These are phyloP conservation scores for Neonectria coccinea DNA, from an alignment of 2,329 filamentous ascomycete genomes.

Conservation along the genomic window DNA sequence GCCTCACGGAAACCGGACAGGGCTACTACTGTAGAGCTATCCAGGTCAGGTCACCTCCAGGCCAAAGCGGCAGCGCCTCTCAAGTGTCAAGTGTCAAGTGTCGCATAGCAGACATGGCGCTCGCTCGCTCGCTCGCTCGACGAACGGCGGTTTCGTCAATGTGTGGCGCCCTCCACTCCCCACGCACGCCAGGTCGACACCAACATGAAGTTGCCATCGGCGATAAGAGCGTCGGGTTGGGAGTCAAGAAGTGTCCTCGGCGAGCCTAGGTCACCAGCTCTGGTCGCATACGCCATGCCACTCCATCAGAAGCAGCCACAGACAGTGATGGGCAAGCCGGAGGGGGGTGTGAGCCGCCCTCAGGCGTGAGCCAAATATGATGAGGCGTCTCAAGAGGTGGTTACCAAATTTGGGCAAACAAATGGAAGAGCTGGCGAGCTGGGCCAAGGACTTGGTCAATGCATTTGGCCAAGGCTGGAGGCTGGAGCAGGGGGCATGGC, in stretches of 20 bases:
- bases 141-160: background rate
- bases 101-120: conserved; percentile 22
- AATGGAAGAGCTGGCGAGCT: conserved; percentile 31
- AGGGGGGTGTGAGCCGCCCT: conserved; percentile 13
- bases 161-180: conserved; percentile 9
- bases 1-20: conserved; percentile 29
- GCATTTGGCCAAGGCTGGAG: conserved; percentile 14
- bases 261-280: conserved; percentile 4
- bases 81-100: no score
- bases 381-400: conserved; percentile 33
- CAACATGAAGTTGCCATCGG: conserved; percentile 14
- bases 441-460: conserved; percentile 17
- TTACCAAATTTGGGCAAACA: conserved; percentile 42
- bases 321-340: conserved; percentile 16
- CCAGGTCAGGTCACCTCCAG: conserved; percentile 22
- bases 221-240: conserved; percentile 13
- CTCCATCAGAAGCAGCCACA: conserved; percentile 21
- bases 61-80: conserved; percentile 31
- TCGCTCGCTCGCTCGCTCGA: background rate
- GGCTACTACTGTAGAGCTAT: conserved; percentile 18
- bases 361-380: conserved; percentile 29
- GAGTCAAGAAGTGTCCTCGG: conserved; percentile 3
- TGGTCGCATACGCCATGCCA: conserved; percentile 20
- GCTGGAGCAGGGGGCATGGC: conserved; percentile 19
- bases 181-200: conserved; percentile 10